Evolutionary conservation across 768 basidiomycete genomes (phyloP), one percentile per base, ranked within the genome.

Genomic region (Russula compacta): DNA sequence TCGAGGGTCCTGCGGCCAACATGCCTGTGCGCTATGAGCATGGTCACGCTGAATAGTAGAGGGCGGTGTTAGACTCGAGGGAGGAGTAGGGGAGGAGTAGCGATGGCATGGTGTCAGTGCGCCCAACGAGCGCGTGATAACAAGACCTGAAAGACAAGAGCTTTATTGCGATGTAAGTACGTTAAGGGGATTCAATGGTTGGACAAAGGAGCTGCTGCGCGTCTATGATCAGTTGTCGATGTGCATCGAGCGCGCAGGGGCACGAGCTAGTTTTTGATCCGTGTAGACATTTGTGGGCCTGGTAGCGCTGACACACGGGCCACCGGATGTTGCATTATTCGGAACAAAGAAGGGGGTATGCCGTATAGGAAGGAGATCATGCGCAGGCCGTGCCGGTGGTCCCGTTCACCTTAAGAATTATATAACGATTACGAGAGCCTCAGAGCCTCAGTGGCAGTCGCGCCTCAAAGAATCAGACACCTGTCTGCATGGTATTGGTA

Each of bases 241-340:
- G 36, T 40, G 42, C 36, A 53, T 57, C 50, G 32, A 47, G 50
- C 50, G 50, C 50, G 43, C 56, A 56, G 50, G 48, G 48, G 29
- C 36, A 46, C 17, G 19, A 35, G 19, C 40, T 1, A 38, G 38
- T 15, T 52, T 44, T 56, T 48, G 50, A 42, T 56, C 50, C 50
- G 35, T 53, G 42, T 47, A 38, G 60, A 52, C 44, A 32, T 36
- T 14, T 40, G 46, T 47, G 35, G 38, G 49, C 56, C 53, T 35
- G 21, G 44, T 40, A 1, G 19, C 5, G 4, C 50, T n/a, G 19
- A 5, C 15, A n/a, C 9, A 10, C 29, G 11, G 17, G 46, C 44
- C 24, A 21, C 51, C 56, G 47, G 47, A 44, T 29, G 24, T 29
- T 29, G 24, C 24, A 44, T 39, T 39, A 61, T 49, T 39, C 4